Percentiles rank a stretch among this genome's conserved stretches.
phyloP scores from a whole-genome alignment of 2,329 filamentous ascomycete species.

The Colletotrichum sp. region DNA sequence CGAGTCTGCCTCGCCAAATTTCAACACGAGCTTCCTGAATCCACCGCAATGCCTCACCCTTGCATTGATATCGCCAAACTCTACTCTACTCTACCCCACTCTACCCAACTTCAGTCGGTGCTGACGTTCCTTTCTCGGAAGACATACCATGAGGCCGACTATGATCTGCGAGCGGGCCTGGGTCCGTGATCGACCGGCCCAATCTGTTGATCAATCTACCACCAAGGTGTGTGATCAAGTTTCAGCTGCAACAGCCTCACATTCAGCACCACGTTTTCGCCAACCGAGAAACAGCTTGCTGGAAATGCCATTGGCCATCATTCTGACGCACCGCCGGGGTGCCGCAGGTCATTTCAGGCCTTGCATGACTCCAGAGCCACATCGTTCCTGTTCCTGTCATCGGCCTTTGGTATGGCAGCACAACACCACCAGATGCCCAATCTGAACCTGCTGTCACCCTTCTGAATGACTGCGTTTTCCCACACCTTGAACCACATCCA shows the following conservation, averaged over 20 bases:
- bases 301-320: not conserved
- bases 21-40: not conserved
- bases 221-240: not conserved
- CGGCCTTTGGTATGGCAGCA: not conserved
- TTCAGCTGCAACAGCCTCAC: constrained; percentile 6
- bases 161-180: not conserved
- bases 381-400: not conserved
- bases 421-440: not conserved
- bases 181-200: not conserved
- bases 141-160: not conserved
- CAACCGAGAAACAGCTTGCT: not conserved
- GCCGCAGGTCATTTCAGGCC: not conserved
- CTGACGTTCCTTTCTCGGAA: not conserved
- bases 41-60: not conserved
- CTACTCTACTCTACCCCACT: not conserved
- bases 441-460: not conserved
- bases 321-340: not conserved
- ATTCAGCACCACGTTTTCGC: not conserved
- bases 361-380: not conserved
- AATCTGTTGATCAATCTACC: constrained; percentile 8
- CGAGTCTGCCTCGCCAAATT: constrained; percentile 11
- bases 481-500: not conserved
- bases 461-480: not conserved
- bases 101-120: not conserved
- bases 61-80: not conserved